Base-by-base conservation (phyloP, 306 rosid genomes). In the Quercus parvula region DNA sequence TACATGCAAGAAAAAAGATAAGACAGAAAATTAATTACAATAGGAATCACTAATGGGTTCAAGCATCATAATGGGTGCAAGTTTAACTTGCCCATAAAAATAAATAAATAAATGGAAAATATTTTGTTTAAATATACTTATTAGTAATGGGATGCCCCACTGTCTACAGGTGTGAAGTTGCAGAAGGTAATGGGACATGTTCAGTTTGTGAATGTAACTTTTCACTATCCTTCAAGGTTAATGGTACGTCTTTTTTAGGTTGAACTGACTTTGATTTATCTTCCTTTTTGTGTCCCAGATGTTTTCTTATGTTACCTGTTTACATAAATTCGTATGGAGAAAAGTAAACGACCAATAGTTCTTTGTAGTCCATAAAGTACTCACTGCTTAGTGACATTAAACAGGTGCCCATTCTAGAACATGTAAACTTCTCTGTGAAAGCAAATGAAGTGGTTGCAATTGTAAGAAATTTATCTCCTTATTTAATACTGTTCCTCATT, bases 371-470 rank as follows among this genome's bases (percentile, higher is more conserved):
- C 38, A 1, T 73, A 70, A 76, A 44, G 64, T 46, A 22, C 55
- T 71, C 62, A 20, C 70, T 61, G 14, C 41, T 71, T 22, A 24
- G 56, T 49, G 51, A 79, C 76, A 54, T 79, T 86, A 69, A 85
- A 73, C 89, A 93, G 98, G 82, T 87, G 38, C 84, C 87, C 13
- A 69, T 91, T 83, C 83, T 93, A 52, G 89, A 93, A 44, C 73
- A 56, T 64, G 78, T 93, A 71, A 87, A 87, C 83, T 51, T 93
- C 46, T 85, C 90, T 30, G 75, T 88, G 24, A 85, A 80, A 84
- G 84, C 92, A 81, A 90, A 91, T 85, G 91, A 93, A 85, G 86
- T 87, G 68, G 79, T 94, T 49, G 98, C 95, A 85, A 85, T 94
- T 28, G 98, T 94, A 90, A 86, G 91, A 75, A 31, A 75, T 80